These are phyloP conservation scores for Wakefieldia striispora DNA, from an alignment of 768 basidiomycete species.

Conservation along the genomic window DNA sequence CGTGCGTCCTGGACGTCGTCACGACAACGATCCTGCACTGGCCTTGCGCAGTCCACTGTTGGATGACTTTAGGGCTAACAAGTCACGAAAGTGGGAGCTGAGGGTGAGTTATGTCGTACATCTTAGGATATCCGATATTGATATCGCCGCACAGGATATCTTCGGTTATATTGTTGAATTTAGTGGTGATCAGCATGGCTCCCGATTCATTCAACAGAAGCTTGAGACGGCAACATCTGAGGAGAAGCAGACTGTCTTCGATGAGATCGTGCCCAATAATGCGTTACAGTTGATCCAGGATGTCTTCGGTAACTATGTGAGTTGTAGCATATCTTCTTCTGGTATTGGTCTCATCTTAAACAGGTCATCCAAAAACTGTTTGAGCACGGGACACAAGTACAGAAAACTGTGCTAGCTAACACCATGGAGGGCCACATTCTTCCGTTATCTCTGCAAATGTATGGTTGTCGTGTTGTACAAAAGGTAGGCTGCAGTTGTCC, in stretches of 20 bases:
- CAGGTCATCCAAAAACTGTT: constrained; percentile 94
- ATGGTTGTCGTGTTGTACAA: constrained; percentile 94
- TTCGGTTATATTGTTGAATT: constrained; percentile 87
- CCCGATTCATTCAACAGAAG: constrained; percentile 93
- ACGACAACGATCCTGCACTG: constrained; percentile 36
- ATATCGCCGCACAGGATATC: constrained; percentile 62
- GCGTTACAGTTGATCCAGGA: constrained; percentile 80
- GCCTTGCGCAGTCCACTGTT: constrained; percentile 67
- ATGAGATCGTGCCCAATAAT: constrained; percentile 81
- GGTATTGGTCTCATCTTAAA: constrained; percentile 6
- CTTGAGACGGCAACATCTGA: constrained; percentile 74
- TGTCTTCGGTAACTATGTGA: constrained; percentile 94
- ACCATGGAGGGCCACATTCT: constrained; percentile 79
- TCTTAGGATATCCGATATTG: not conserved
- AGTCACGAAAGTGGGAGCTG: constrained; percentile 78
- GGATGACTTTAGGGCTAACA: constrained; percentile 84
- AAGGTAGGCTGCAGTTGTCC: constrained; percentile 53
- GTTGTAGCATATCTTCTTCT: constrained; percentile 24
- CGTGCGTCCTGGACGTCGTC: constrained; percentile 45
- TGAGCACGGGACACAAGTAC: constrained; percentile 76
- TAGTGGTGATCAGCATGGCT: constrained; percentile 93
- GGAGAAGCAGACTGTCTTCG: constrained; percentile 76
- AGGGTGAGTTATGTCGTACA: constrained; percentile 44
- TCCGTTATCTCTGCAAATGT: constrained; percentile 82
- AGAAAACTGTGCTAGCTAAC: constrained; percentile 66